Conservation (phyloP, 2,329 filamentous ascomycete species). For the Didymella segeticola region DNA sequence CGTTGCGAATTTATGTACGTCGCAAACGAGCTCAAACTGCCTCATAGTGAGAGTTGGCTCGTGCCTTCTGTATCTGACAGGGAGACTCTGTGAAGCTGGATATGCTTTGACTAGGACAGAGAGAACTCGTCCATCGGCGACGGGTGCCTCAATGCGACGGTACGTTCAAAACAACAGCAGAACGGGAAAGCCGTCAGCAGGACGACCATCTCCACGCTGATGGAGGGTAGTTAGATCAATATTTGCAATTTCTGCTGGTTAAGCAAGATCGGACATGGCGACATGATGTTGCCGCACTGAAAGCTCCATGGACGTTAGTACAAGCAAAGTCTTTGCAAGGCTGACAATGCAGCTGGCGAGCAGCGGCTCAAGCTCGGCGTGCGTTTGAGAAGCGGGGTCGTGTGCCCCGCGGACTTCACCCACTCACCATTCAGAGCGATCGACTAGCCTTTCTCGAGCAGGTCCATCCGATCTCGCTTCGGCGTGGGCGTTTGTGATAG, state of each 20-base stretch:
- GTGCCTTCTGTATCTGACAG: not conserved
- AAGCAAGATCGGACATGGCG: not conserved
- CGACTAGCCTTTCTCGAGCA: conserved; percentile 28
- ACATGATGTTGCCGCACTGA: not conserved
- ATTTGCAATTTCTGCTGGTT: not conserved
- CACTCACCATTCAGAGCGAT: conserved; percentile 11
- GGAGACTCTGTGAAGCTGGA: too few species aligned
- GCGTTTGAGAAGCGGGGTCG: conserved; percentile 17
- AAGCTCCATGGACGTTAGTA: not conserved
- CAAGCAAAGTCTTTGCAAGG: not conserved
- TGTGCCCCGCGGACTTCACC: conserved; percentile 8
- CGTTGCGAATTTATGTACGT: not conserved
- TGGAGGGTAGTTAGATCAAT: too few species aligned
- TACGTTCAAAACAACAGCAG: not conserved
- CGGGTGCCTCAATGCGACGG: too few species aligned
- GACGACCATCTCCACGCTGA: too few species aligned
- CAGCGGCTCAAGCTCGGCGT: not conserved
- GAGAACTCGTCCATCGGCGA: too few species aligned
- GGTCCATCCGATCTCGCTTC: conserved; percentile 33
- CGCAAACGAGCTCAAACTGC: not conserved
- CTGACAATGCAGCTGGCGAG: not conserved
- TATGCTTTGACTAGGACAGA: too few species aligned
- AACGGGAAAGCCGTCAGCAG: too few species aligned
- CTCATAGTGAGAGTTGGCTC: not conserved
- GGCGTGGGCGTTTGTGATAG: conserved; percentile 13